Percentiles rank a stretch among this genome's conserved stretches.
Evolutionary conservation across 345 rosid species (phyloP).

Genomic region (Lepidium sativum): DNA sequence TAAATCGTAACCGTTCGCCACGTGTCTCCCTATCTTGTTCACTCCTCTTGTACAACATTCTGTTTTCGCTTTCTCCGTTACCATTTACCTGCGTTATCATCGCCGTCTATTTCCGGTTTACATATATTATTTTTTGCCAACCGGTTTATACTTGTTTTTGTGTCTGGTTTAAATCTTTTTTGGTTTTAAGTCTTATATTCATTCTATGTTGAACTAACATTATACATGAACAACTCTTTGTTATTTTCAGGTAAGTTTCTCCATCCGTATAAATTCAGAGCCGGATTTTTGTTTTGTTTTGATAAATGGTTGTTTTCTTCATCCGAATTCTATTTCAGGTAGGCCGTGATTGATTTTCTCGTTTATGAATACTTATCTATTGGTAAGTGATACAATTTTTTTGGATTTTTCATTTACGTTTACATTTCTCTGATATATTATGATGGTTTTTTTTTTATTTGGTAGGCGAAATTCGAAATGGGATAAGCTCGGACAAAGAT

Average conservation of each 20-base stretch:
- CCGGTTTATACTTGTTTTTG: too few species aligned
- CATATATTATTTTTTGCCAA: too few species aligned
- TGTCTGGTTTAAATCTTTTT: too few species aligned
- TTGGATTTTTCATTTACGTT: too few species aligned
- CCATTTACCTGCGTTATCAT: too few species aligned
- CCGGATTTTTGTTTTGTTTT: too few species aligned
- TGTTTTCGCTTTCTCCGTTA: background rate
- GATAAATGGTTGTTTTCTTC: too few species aligned
- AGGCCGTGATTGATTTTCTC: too few species aligned
- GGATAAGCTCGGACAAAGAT: slow-evolving; percentile 15
- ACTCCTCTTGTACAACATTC: background rate
- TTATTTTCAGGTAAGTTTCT: slow-evolving; percentile 8
- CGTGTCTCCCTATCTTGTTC: slow-evolving; percentile 1
- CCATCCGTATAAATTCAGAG: too few species aligned
- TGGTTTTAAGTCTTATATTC: background rate
- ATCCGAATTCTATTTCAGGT: too few species aligned
- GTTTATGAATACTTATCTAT: too few species aligned
- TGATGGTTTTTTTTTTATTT: background rate
- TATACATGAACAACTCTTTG: background rate
- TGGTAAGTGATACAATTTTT: slow-evolving; percentile 10
- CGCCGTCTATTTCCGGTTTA: too few species aligned
- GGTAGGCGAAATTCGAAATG: background rate
- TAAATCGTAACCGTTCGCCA: background rate
- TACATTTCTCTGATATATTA: background rate
- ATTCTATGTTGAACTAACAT: background rate